Conservation (phyloP, 2,329 filamentous ascomycete genomes). For the Metarhizium humberi region DNA sequence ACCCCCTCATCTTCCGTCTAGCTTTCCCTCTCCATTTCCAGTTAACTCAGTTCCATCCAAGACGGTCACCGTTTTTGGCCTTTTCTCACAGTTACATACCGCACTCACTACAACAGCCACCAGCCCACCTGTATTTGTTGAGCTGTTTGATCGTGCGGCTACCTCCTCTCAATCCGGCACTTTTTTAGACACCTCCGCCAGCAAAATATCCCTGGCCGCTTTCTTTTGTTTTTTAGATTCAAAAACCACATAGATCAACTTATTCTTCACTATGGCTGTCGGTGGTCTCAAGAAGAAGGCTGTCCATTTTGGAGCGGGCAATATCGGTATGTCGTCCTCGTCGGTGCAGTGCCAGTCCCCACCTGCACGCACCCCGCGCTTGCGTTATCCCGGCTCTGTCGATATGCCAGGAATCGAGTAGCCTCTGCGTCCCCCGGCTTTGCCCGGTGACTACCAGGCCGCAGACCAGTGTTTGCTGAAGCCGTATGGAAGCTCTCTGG, state of each 20-base stretch:
- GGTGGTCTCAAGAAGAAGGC: constrained; percentile 45
- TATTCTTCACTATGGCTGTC: constrained; percentile 28
- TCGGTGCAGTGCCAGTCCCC: neutral
- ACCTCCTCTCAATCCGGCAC: neutral
- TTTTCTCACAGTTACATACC: neutral
- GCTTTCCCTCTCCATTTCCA: neutral
- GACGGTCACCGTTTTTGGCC: neutral
- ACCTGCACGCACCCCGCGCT: no score
- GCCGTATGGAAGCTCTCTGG: no score
- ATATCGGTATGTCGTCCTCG: constrained; percentile 51
- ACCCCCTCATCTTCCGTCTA: neutral
- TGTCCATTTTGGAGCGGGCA: constrained; percentile 79
- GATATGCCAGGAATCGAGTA: neutral
- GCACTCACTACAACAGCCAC: neutral
- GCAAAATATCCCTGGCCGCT: neutral
- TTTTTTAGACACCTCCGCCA: neutral
- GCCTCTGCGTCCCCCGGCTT: neutral
- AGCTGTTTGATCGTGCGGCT: neutral
- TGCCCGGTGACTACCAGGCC: neutral
- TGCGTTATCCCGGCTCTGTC: neutral
- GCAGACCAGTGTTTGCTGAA: neutral
- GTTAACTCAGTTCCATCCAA: neutral
- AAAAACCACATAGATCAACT: neutral
- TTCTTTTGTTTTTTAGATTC: neutral
- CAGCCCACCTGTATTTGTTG: neutral